These are phyloP conservation scores for Cryphonectria nitschkei DNA, from an alignment of 2,329 filamentous ascomycete species.

Conservation along the genomic window DNA sequence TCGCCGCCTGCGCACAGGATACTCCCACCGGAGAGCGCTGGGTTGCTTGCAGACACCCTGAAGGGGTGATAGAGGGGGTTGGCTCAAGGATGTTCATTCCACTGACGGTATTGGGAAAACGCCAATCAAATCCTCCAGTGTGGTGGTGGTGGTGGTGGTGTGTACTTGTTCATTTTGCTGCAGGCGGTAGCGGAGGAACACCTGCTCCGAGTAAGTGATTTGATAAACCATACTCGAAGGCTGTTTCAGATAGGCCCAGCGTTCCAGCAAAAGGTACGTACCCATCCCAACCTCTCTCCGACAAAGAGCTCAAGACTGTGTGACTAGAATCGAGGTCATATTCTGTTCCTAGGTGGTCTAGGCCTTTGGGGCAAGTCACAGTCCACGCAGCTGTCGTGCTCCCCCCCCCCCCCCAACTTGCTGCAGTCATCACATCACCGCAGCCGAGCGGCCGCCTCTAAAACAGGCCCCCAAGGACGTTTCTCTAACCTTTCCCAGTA, in stretches of 20 bases:
- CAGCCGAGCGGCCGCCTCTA: conserved; percentile 5
- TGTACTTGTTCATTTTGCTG: no score
- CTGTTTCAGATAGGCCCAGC: background rate
- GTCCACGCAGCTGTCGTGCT: background rate
- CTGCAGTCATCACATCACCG: conserved; percentile 6
- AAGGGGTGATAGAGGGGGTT: no score
- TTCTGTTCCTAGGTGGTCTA: background rate
- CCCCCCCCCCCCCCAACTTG: background rate
- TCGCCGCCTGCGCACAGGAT: no score
- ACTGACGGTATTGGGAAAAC: no score
- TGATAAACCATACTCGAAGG: background rate
- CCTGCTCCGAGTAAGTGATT: background rate
- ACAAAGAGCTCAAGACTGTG: background rate
- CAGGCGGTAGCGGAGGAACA: no score
- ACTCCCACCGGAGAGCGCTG: no score
- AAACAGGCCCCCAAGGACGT: background rate
- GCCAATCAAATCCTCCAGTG: no score
- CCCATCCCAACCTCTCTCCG: background rate
- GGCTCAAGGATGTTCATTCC: no score
- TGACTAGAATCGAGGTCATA: background rate
- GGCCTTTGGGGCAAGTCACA: background rate
- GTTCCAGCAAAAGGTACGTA: background rate
- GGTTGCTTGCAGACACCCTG: no score
- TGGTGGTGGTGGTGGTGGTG: no score
- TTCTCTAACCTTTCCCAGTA: background rate